Evolutionary conservation across 2,329 filamentous ascomycete genomes (phyloP), one percentile per base, ranked within the genome.

Genomic region (Dactylellina haptotyla): DNA sequence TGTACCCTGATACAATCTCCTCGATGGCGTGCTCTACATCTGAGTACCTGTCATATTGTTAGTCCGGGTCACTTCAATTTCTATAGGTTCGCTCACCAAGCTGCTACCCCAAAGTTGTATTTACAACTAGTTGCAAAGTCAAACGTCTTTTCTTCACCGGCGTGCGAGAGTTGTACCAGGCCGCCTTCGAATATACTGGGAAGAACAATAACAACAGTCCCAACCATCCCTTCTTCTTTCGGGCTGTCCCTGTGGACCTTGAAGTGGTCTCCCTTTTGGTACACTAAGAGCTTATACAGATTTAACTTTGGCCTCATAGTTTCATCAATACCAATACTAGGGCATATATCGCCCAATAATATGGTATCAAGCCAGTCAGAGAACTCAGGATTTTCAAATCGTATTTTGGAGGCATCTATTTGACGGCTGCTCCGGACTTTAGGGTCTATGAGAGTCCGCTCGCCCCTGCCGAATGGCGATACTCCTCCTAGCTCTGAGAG

Each of bases 221-320:
- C 67, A 30, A 72, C 56, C 67, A 72, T 72, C 10, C 67, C 67
- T 9, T 72, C 53, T 50, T 65, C 53, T 32, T 72, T 72, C 26
- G 67, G 59, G 14, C 53, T 54, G 30, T 72, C 67, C 16, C 67
- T 18, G 34, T 72, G 67, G 4, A 37, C 18, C 18, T 61, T 72
- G 34, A 72, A 72, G 32, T 72, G 59, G 14, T 65, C 67, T 18
- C 67, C 67, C 18, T 54, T 65, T 23, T 65, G 20, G 12, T 72
- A 72, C 4, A 72, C 37, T 26, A 72, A 54, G 8, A 72, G 45
- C 23, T 65, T 72, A 59, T 72, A 65, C 14, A 72, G 16, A 34
- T 65, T 61, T 12, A 72, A 16, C 30, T 23, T 72, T 26, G 67
- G 59, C 6, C 26, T 45, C 59, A 65, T 46, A 4, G 5, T 71